These are phyloP conservation scores for Blastocladiella britannica DNA, from an alignment of 192 early-diverging fungal species.

Conservation along the genomic window DNA sequence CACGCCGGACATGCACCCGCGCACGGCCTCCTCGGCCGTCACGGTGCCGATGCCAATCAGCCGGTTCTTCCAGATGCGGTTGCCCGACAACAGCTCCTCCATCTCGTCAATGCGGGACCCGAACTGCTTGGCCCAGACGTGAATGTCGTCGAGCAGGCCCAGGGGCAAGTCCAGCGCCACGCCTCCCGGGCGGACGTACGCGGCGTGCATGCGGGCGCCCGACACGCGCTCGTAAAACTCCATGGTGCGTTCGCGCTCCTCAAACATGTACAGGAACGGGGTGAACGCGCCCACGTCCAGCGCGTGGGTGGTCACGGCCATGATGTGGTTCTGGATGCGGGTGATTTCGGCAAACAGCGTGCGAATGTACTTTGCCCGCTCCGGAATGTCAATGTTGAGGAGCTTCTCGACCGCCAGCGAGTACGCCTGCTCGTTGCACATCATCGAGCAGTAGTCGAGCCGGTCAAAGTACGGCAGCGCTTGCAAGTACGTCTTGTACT, in stretches of 20 bases:
- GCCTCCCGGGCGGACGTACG: constrained; percentile 90
- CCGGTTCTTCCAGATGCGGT: constrained; percentile 88
- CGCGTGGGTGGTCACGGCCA: constrained; percentile 89
- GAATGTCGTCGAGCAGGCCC: constrained; percentile 85
- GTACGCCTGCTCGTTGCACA: constrained; percentile 96
- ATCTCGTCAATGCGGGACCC: constrained; percentile 75
- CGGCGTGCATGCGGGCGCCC: constrained; percentile 93
- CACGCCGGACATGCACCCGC: constrained; percentile 82
- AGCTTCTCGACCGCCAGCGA: constrained; percentile 95
- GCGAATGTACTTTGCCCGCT: constrained; percentile 87
- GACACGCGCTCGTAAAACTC: constrained; percentile 98
- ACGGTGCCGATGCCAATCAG: constrained; percentile 71
- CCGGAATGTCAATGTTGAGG: constrained; percentile 88
- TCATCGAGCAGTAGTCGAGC: constrained; percentile 96
- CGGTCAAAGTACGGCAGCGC: constrained; percentile 97
- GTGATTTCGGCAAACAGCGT: constrained; percentile 96
- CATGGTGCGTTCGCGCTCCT: constrained; percentile 98
- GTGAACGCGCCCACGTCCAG: constrained; percentile 96
- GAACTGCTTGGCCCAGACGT: constrained; percentile 83
- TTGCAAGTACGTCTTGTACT: constrained; percentile 97
- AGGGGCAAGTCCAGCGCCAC: constrained; percentile 80
- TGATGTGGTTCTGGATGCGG: constrained; percentile 92
- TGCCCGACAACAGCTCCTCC: constrained; percentile 78
- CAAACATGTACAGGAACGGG: constrained; percentile 97
- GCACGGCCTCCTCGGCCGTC: constrained; percentile 66